phyloP scores from a whole-genome alignment of 116 monocot species.

The Posidonia oceanica region DNA sequence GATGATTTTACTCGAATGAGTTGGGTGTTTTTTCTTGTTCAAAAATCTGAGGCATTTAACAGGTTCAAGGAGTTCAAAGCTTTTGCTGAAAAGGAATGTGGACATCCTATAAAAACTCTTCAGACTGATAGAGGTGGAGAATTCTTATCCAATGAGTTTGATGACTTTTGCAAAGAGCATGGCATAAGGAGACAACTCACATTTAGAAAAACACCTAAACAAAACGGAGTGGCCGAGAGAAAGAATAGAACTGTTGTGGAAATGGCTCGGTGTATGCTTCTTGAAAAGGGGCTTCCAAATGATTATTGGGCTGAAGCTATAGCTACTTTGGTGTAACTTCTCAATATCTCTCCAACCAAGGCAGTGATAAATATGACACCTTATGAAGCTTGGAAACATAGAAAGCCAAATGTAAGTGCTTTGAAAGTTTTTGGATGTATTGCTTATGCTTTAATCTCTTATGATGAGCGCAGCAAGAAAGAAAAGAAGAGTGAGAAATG shows the following conservation, averaged over 20 bases:
- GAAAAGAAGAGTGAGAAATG: conserved; percentile 8
- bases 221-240: conserved; percentile 2
- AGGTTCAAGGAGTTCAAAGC: conserved; percentile 14
- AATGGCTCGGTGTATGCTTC: conserved; percentile 4
- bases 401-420: conserved; percentile 1
- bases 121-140: conserved; percentile 18
- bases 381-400: conserved; percentile 3
- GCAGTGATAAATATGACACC: conserved; percentile 2
- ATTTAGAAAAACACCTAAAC: conserved; percentile 3
- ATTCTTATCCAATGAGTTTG: conserved; percentile 15
- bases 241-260: conserved; percentile 10
- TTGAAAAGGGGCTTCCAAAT: conserved; percentile 8
- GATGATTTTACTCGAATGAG: conserved; percentile 13
- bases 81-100: conserved; percentile 12
- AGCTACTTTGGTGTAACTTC: neutral
- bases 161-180: conserved; percentile 9
- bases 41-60: conserved; percentile 14
- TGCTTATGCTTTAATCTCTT: conserved; percentile 2
- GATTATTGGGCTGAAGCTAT: conserved; percentile 6
- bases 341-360: conserved; percentile 11
- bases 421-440: conserved; percentile 7
- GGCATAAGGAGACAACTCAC: conserved; percentile 4
- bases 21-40: conserved; percentile 13
- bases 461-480: neutral
- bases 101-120: neutral